Base-by-base conservation (phyloP, 2,329 filamentous ascomycete genomes). In the Calonectria hawksworthii region DNA sequence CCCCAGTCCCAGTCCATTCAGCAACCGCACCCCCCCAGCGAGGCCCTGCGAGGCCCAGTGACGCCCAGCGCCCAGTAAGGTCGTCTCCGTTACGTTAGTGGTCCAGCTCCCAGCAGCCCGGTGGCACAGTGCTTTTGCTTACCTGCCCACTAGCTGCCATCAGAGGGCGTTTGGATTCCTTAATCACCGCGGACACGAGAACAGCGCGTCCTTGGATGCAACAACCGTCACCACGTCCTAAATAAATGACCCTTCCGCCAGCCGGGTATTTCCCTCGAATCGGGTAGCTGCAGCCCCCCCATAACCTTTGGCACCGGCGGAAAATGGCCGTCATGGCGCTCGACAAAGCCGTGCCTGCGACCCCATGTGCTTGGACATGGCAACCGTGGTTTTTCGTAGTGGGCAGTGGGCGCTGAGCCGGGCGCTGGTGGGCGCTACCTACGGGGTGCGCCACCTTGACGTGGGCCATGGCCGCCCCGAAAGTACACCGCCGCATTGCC, bases 401-500 rank as follows among this genome's bases (percentile, higher is more conserved):
- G 70, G 70, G 70, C 61, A 30, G 44, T 66, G 51, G 70, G 38
- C 51, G 61, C 51, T 56, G 32, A 41, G 38, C 44, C 63, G 47
- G 47, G 50, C 65, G 52, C 23, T 41, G 50, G 36, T 18, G 47
- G 32, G 47, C 50, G 41, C 63, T 66, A 51, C 41, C 28, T 30
- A 61, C 52, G 67, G 67, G 38, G 54, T 36, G 68, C 71, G 56
- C 71, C 36, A 69, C 71, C 71, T 47, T 65, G 41, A 30, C 66
- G 65, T 69, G 56, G 71, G 41, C 61, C 68, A 54, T 59, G 54
- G 65, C 18, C 59, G 56, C 66, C 65, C 71, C 71, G 66, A 69
- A 23, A 65, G 63, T 38, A 73, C 71, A 73, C 71, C 54, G 71
- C 66, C 71, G 71, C 66, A 65, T 47, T 56, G 65, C 71, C 71